Evolutionary conservation across 345 rosid genomes (phyloP).

Genomic region (Lepidium africanum): DNA sequence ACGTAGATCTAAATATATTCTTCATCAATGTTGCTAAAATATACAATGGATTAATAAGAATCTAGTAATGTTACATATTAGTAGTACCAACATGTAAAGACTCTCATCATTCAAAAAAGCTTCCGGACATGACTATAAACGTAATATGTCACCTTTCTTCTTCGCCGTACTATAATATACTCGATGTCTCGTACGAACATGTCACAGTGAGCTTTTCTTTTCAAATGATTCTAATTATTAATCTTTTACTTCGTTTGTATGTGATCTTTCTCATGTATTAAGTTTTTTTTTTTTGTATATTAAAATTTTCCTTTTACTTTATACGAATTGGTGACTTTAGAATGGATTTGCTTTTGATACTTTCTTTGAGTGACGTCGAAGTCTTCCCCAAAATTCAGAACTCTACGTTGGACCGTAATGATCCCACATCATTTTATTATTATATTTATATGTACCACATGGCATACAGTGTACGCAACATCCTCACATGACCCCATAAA

Average conservation of each 20-base stretch:
- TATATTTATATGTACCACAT: constrained; percentile 13
- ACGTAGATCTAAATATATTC: background rate
- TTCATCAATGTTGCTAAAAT: background rate
- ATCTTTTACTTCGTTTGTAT: background rate
- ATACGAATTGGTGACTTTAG: constrained; percentile 1
- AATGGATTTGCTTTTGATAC: constrained; percentile 22
- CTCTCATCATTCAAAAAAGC: constrained; percentile 10
- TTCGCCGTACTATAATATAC: constrained; percentile 7
- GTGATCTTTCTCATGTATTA: background rate
- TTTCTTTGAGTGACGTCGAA: constrained; percentile 32
- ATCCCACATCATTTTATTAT: constrained; percentile 5
- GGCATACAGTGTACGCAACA: constrained; percentile 24
- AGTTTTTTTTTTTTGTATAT: background rate
- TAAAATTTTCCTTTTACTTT: background rate
- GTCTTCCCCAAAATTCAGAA: constrained; percentile 14
- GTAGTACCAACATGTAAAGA: background rate
- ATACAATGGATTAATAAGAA: background rate
- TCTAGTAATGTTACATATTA: background rate
- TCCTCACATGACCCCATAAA: constrained; percentile 21
- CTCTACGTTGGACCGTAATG: constrained; percentile 27
- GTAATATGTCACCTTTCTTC: background rate
- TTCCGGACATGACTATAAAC: constrained; percentile 8
- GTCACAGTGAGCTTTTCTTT: background rate
- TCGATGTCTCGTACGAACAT: constrained; percentile 1
- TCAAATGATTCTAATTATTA: constrained; percentile 3